These are phyloP conservation scores for Remersonia thermophila DNA, from an alignment of 2,329 filamentous ascomycete genomes.

Conservation along the genomic window DNA sequence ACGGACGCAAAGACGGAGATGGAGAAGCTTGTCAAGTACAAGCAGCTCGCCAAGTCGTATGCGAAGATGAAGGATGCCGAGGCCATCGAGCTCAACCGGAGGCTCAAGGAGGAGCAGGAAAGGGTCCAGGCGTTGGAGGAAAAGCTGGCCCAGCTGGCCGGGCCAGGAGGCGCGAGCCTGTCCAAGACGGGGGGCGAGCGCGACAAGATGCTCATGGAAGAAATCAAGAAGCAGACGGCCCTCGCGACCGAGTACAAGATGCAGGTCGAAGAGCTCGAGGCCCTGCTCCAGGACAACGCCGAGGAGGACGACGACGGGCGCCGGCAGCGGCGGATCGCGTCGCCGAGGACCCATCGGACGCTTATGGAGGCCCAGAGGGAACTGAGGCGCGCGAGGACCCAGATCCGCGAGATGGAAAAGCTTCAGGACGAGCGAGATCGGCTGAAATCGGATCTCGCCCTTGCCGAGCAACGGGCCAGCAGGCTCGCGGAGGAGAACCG, in stretches of 20 bases:
- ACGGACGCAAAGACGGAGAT: constrained; percentile 60
- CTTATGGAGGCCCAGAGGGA: constrained; percentile 42
- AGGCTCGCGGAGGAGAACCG: constrained; percentile 27
- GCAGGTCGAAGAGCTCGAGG: constrained; percentile 47
- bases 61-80: constrained; percentile 67
- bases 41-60: constrained; percentile 66
- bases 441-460: constrained; percentile 37
- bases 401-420: constrained; percentile 38
- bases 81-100: constrained; percentile 51
- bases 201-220: constrained; percentile 36
- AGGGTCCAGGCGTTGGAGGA: constrained; percentile 53
- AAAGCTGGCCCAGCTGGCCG: constrained; percentile 42
- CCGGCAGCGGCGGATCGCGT: constrained; percentile 29
- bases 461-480: constrained; percentile 32
- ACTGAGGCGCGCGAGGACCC: constrained; percentile 40
- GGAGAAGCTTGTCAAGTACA: constrained; percentile 67
- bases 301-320: constrained; percentile 20
- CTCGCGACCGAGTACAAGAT: constrained; percentile 45
- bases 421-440: constrained; percentile 41
- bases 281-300: constrained; percentile 32
- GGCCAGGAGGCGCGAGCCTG: constrained; percentile 26
- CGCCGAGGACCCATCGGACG: constrained; percentile 38
- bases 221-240: constrained; percentile 45
- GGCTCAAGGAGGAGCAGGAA: constrained; percentile 55
- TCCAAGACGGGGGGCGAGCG: constrained; percentile 29